A percentile compares a stretch with the other conserved stretches of the same genome.
phyloP scores from a whole-genome alignment of 1,139 yeast species.

The Protomyces gravidus region DNA sequence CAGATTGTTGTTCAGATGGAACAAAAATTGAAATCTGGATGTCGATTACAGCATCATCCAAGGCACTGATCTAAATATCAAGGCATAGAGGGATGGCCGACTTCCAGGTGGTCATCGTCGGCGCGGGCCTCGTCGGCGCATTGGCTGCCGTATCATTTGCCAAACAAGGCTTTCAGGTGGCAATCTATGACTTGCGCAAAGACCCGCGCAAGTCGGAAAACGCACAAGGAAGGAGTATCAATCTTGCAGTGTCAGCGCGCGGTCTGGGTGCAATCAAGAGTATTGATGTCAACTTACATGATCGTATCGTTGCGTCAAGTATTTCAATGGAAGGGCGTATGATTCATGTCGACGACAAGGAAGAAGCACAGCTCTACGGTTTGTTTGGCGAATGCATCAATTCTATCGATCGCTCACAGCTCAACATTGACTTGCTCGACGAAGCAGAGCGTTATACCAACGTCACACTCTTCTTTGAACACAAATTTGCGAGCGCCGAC shows the following conservation, averaged over 20 bases:
- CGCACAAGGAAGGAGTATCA: conserved; percentile 60
- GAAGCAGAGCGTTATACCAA: conserved; percentile 51
- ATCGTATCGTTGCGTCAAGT: conserved; percentile 53
- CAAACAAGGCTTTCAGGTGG: conserved; percentile 66
- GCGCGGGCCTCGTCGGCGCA: conserved; percentile 89
- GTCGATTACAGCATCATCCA: not conserved
- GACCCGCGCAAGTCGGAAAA: conserved; percentile 42
- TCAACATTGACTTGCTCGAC: conserved; percentile 61
- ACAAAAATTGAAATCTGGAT: not conserved
- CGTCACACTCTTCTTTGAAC: conserved; percentile 53
- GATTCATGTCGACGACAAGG: conserved; percentile 74
- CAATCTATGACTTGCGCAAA: conserved; percentile 57
- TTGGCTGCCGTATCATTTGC: conserved; percentile 77
- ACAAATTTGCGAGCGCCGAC: conserved; percentile 50
- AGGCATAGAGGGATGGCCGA: conserved; percentile 8
- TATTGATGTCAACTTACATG: conserved; percentile 58
- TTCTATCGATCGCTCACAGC: conserved; percentile 70
- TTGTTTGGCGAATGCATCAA: conserved; percentile 69
- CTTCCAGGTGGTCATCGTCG: conserved; percentile 40
- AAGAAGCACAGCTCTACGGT: conserved; percentile 71
- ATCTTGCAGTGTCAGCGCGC: conserved; percentile 78
- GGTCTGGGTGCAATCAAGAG: conserved; percentile 67
- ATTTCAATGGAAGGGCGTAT: conserved; percentile 87
- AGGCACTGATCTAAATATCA: too few species aligned
- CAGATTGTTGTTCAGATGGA: too few species aligned